Evolutionary conservation across 805 yeast genomes (phyloP).

Genomic region (Lipomyces yamadae): DNA sequence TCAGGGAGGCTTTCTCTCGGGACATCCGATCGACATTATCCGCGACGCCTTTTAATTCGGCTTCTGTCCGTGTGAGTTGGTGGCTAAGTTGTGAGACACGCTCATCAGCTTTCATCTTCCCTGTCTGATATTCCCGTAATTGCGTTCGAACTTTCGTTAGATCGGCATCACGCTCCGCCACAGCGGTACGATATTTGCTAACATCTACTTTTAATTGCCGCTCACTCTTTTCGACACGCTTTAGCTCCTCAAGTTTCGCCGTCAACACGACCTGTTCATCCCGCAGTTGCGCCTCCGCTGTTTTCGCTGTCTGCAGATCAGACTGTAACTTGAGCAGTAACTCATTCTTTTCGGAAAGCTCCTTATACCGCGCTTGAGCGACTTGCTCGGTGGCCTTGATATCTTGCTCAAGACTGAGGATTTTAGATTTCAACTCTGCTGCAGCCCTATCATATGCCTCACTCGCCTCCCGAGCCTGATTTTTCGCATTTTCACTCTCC

Average conservation of each 20-base stretch:
- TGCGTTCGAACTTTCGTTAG: slow-evolving; percentile 24
- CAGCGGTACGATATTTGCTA: slow-evolving; percentile 20
- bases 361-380: slow-evolving; percentile 51
- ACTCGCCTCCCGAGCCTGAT: slow-evolving; percentile 4
- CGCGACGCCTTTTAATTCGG: slow-evolving; percentile 19
- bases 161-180: slow-evolving; percentile 32
- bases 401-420: slow-evolving; percentile 37
- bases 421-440: slow-evolving; percentile 37
- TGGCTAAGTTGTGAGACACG: slow-evolving; percentile 42
- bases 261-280: slow-evolving; percentile 35
- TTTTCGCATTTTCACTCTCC: slow-evolving; percentile 45
- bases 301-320: slow-evolving; percentile 30
- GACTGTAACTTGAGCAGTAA: slow-evolving; percentile 38
- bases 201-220: slow-evolving; percentile 22
- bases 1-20: slow-evolving; percentile 48
- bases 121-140: slow-evolving; percentile 28
- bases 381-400: slow-evolving; percentile 40
- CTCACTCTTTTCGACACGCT: slow-evolving; percentile 33
- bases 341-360: slow-evolving; percentile 42
- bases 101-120: slow-evolving; percentile 27
- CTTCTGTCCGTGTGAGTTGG: slow-evolving; percentile 37
- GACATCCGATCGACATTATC: slow-evolving; percentile 38
- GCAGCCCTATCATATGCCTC: slow-evolving; percentile 39
- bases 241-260: slow-evolving; percentile 24
- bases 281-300: slow-evolving; percentile 32